Conservation (phyloP, 139 green algal genomes). For the Ulvella scutata region DNA sequence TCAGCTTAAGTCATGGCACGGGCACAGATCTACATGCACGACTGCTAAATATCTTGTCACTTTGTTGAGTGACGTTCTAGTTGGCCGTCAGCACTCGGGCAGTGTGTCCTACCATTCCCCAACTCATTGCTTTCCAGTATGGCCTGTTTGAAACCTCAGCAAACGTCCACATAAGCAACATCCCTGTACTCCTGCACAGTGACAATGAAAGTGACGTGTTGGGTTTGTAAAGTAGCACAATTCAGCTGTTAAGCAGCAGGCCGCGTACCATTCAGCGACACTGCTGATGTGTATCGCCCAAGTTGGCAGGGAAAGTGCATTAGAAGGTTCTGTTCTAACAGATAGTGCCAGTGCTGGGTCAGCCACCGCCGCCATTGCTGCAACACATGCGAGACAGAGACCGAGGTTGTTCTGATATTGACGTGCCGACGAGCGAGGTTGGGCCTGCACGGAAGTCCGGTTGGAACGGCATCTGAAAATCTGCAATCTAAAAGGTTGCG, state of each 20-base stretch:
- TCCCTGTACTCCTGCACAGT: slow-evolving; percentile 54
- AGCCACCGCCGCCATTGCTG: not conserved
- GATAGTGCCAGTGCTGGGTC: not conserved
- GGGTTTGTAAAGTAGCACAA: no score
- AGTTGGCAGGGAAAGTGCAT: slow-evolving; percentile 92
- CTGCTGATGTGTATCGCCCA: slow-evolving; percentile 90
- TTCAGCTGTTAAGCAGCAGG: not conserved
- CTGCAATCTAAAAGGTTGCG: no score
- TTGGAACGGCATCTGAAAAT: no score
- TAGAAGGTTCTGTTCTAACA: slow-evolving; percentile 59
- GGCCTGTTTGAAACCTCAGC: slow-evolving; percentile 53
- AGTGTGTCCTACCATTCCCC: slow-evolving; percentile 54
- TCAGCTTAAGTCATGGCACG: no score
- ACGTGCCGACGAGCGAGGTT: no score
- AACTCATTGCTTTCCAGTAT: slow-evolving; percentile 75
- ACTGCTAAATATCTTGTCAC: no score
- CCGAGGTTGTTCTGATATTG: no score
- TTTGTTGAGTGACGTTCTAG: no score
- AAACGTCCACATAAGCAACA: slow-evolving; percentile 79
- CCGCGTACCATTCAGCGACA: slow-evolving; percentile 45
- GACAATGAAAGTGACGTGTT: not conserved
- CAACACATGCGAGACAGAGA: not conserved
- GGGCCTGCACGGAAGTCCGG: no score
- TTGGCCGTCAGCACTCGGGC: no score
- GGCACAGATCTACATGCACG: no score